Percentiles rank a stretch among this genome's conserved stretches.
phyloP scores from a whole-genome alignment of 2,329 filamentous ascomycete species.

The Mariannaea sp. region DNA sequence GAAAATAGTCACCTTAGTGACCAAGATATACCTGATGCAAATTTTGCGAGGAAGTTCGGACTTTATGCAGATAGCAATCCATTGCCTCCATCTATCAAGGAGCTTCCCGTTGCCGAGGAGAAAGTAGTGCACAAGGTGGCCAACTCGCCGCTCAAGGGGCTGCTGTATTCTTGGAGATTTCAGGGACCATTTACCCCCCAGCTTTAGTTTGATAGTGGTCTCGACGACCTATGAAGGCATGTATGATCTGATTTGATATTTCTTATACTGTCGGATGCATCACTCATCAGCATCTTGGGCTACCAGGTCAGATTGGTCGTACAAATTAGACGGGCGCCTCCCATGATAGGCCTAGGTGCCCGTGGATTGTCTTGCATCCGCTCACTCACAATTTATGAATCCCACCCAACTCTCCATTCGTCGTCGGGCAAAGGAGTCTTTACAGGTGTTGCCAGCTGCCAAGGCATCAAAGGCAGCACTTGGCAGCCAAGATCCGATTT shows the following conservation, averaged over 20 bases:
- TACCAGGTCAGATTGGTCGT: too few species aligned
- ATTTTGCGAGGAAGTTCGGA: constrained; percentile 50
- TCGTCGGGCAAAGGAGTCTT: background rate
- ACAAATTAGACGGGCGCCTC: too few species aligned
- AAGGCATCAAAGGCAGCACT: background rate
- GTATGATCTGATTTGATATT: background rate
- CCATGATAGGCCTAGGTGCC: too few species aligned
- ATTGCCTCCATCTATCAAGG: constrained; percentile 43
- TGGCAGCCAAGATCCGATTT: background rate
- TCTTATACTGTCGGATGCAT: background rate
- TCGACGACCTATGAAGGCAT: constrained; percentile 47
- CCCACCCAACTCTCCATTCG: background rate
- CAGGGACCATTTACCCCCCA: constrained; percentile 52
- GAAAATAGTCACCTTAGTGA: constrained; percentile 37
- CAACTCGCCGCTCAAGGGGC: constrained; percentile 35
- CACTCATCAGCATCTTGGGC: too few species aligned
- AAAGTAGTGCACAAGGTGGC: constrained; percentile 45
- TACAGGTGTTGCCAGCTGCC: background rate
- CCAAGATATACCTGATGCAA: constrained; percentile 48
- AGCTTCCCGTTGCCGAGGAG: constrained; percentile 49
- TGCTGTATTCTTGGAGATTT: constrained; percentile 42
- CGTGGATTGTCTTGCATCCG: too few species aligned
- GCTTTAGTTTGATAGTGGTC: constrained; percentile 51
- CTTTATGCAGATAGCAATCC: constrained; percentile 42
- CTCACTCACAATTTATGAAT: background rate